Evolutionary conservation across 495 filamentous ascomycete genomes (phyloP), one percentile per base, ranked within the genome.

Genomic region (Aspergillus ellipticus): DNA sequence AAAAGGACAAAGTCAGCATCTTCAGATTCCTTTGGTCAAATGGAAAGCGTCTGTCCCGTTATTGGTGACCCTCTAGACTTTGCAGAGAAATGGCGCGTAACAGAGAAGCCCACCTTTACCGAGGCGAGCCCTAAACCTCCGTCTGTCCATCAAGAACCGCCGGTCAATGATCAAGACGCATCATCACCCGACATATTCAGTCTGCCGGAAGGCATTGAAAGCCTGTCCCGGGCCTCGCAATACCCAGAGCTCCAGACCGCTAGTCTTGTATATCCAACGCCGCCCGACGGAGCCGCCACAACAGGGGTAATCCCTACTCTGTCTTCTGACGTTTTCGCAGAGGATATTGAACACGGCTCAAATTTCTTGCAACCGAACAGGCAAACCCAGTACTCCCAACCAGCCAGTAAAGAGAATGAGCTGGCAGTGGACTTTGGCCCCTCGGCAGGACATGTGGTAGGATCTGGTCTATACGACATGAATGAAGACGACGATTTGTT

Each of bases 201-300:
- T 22, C 26, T 59, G 45, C 43, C 62, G 11, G 74, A 75, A 31
- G 64, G 63, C 6, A 59, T 74, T n/a, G 73, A 77, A 51, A 78
- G 75, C 63, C 47, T 74, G 69, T 56, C 82, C 67, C 54, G 80
- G 72, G 60, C 74, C 70, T 56, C 83, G 59, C 70, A 84, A 70
- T 69, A 76, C 64, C 66, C 79, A 15, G 74, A 80, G 31, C 62
- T 81, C 6, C 75, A 80, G 42, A 71, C 74, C 47, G 74, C 80
- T 21, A 85, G 82, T 51, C 79, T 87, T 11, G 84, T 96, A 49
- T 96, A 96, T 67, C 92, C 89, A 7, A 96, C 92, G 4, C 92
- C 92, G 22, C 91, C 91, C 42, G 91, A 95, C 66, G 89, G 82
- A 9, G 70, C 87, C 42, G 77, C 81, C 28, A 68, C 76, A 43